Base-by-base conservation (phyloP, 768 basidiomycete species). In the Naganishia kalamii region DNA sequence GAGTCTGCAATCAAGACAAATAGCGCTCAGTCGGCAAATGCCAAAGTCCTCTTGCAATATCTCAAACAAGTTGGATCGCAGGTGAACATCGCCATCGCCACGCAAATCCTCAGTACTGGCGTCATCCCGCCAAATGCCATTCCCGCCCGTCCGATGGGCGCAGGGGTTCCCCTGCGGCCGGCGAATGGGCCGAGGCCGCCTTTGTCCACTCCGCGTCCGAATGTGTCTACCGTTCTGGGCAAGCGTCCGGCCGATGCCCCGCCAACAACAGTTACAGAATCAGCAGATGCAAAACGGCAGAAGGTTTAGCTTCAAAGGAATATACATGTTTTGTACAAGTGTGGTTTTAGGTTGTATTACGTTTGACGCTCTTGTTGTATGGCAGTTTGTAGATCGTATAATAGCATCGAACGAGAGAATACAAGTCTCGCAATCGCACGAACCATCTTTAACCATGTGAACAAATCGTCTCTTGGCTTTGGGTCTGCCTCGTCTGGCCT, bases 91-190 rank as follows among this genome's bases (percentile, higher is more conserved):
- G 43, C 62, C 10, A 61, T 63, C 12, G 66, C 66, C 27, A 47
- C 62, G 6, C 60, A 68, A 41, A 68, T 68, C 33, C 46, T 68
- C 40, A 62, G 62, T 30, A 68, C 66, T 21, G 66, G 66, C 12
- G 62, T 68, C 8, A 68, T 68, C n/a, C 66, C 66, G 44, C 50
- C 66, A 13, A 41, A 41, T 10, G 66, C 66, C 13, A 60, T 68
- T 27, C 66, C 66, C 25, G 35, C n/a, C 37, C 43, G 48, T 17
- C 7, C 48, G 23, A 21, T 19, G 12, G 8, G 25, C 21, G 12
- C 61, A 19, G 29, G 17, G 19, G 5, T 25, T 4, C 27, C 32
- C 30, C n/a, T 35, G 15, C 4, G 40, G n/a, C 21, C 44, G 3
- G 19, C 40, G 35, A 13, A 29, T 2, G 44, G 23, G n/a, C 52